These are phyloP conservation scores for Bremia lactucae DNA, from an alignment of 352 stramenopile species.

Conservation along the genomic window DNA sequence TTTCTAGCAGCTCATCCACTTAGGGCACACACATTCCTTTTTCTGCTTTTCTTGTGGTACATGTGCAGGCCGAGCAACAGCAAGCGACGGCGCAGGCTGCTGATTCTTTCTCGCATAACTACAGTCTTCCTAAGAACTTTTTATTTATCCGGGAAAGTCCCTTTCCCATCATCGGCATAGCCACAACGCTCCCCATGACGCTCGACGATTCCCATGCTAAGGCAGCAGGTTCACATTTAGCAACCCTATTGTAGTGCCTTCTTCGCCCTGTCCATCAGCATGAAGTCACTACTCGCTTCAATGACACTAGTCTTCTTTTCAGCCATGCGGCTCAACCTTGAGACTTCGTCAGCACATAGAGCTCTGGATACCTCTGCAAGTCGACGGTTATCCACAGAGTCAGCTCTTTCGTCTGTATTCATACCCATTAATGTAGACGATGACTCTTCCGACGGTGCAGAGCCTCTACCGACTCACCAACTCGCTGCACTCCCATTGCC, in stretches of 20 bases:
- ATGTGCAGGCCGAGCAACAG: conserved; percentile 7
- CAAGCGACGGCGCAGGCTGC: background rate
- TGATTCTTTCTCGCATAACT: conserved; percentile 12
- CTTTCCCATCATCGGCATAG: conserved; percentile 11
- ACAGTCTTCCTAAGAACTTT: background rate
- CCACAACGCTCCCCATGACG: too few species aligned
- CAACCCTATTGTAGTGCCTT: background rate
- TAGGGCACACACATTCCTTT: conserved; percentile 3
- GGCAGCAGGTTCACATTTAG: background rate
- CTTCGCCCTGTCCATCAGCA: background rate
- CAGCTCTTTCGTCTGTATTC: conserved; percentile 5
- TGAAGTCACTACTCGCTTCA: conserved; percentile 13
- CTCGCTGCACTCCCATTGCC: background rate
- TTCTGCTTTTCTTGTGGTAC: conserved; percentile 13
- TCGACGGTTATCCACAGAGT: background rate
- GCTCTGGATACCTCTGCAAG: background rate
- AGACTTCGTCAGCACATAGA: conserved; percentile 2
- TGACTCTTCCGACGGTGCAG: conserved; percentile 13
- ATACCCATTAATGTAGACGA: conserved; percentile 21
- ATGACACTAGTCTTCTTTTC: conserved; percentile 10
- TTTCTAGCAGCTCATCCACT: conserved; percentile 2
- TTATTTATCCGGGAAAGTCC: too few species aligned
- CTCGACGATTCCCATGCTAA: too few species aligned
- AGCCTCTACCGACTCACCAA: background rate
- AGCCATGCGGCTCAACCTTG: conserved; percentile 19